Conservation (phyloP, 176 grass and related monocot species). For the Guadua angustifolia region DNA sequence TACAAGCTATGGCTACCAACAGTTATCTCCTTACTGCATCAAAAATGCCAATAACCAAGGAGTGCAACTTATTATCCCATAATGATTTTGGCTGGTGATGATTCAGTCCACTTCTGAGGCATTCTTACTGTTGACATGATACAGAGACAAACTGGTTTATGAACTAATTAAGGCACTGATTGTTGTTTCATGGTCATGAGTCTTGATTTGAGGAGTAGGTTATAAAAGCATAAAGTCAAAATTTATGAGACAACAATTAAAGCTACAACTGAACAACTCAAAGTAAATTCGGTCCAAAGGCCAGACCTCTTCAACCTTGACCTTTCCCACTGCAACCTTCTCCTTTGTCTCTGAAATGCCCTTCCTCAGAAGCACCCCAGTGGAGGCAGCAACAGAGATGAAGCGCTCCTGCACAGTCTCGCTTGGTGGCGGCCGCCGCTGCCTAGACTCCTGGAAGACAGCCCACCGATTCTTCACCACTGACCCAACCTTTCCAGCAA, state of each 20-base stretch:
- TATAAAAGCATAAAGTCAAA: not conserved
- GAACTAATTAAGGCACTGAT: not conserved
- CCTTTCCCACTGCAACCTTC: slow-evolving; percentile 90
- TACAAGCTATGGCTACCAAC: not conserved
- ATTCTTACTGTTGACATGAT: not conserved
- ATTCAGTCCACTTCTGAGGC: not conserved
- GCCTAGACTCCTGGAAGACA: slow-evolving; percentile 79
- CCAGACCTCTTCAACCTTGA: slow-evolving; percentile 96
- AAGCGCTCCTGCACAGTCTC: slow-evolving; percentile 88
- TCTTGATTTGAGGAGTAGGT: not conserved
- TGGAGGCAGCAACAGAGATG: slow-evolving; percentile 77
- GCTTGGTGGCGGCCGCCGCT: slow-evolving; percentile 54
- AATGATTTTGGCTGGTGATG: not conserved
- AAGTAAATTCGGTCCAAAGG: not conserved
- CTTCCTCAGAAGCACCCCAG: slow-evolving; percentile 82
- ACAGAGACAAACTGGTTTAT: not conserved
- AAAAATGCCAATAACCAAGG: slow-evolving; percentile 26
- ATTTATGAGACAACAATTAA: not conserved
- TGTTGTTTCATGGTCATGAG: not conserved
- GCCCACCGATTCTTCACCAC: slow-evolving; percentile 84
- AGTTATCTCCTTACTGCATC: not conserved
- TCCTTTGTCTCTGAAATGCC: slow-evolving; percentile 91
- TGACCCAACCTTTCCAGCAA: slow-evolving; percentile 77
- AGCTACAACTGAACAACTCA: not conserved
- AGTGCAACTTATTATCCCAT: not conserved